Base-by-base conservation (phyloP, 2,329 filamentous ascomycete species). In the Spiromastix sp. region DNA sequence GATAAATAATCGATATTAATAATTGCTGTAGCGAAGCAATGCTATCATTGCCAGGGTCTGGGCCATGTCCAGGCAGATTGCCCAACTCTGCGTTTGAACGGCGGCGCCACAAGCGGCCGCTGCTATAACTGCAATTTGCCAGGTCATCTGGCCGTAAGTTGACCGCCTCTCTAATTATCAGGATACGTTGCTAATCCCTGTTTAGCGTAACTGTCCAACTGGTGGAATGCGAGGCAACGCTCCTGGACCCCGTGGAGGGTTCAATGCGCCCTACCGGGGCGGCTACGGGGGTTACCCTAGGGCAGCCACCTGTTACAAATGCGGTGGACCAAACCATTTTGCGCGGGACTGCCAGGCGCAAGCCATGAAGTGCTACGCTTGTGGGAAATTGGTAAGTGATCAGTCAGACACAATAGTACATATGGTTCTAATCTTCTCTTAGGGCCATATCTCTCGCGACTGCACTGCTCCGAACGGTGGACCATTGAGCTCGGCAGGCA, bases 51-150 rank as follows among this genome's bases (percentile, higher is more conserved):
- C 74, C 91, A 96, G 71, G 91, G 91, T 40, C 77, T 96, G 43
- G 91, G 91, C 48, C 91, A 98, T 61, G 91, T 98, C 54, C 91
- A 98, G 71, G 91, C 91, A 50, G 91, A 98, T 64, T 98, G 91
- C 75, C 91, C 91, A 54, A 96, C 91, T 43, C 77, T 98, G 46
- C 85, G 91, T 50, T 66, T 98, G 61, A 93, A 79, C 63, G 87
- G 82, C 48, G 66, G 73, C 41, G 81, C 80, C 50, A 76, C 79
- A 44, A 79, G 81, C 59, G 85, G 85, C 46, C 85, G 86, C 51
- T 98, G 91, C 79, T 98, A 98, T 68, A 91, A 85, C 67, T 98
- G 91, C 63, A 87, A 85, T 50, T 81, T 93, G 62, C 77, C 81
- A 42, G 91, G 91, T 40, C 91, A 98, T 63, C 72, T 96, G 65